A percentile compares a stretch with the other conserved stretches of the same genome.
Conservation (phyloP, 179 eudicot genomes). For the Spinacia oleracea region DNA sequence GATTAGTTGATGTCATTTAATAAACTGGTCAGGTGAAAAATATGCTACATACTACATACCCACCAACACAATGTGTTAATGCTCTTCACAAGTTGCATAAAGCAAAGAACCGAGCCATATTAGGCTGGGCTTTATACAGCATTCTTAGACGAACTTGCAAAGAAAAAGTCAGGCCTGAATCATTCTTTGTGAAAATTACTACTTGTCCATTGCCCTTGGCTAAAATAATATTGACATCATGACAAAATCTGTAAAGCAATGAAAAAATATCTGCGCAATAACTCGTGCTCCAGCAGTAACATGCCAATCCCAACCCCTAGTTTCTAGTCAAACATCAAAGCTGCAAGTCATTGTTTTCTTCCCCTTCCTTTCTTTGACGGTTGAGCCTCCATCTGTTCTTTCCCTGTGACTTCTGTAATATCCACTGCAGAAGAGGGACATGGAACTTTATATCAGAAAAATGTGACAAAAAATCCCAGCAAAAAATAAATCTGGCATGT, state of each 20-base stretch:
- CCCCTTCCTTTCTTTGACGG: conserved; percentile 89
- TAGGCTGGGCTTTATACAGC: not conserved
- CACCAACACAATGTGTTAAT: not conserved
- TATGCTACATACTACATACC: not conserved
- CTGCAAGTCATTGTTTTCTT: conserved; percentile 67
- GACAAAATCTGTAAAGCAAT: conserved; percentile 11
- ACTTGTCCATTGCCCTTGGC: not conserved
- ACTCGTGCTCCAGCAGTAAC: conserved; percentile 2
- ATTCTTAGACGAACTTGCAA: not conserved
- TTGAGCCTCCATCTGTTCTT: conserved; percentile 77
- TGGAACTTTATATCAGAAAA: conserved; percentile 5
- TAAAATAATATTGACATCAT: conserved; percentile 12
- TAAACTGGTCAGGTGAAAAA: not conserved
- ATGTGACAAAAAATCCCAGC: not conserved
- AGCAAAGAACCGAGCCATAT: not conserved
- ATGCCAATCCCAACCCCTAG: conserved; percentile 14
- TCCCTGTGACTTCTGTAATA: conserved; percentile 79
- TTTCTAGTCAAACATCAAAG: conserved; percentile 28
- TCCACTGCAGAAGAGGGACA: conserved; percentile 51
- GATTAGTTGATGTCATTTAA: not conserved
- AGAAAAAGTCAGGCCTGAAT: not conserved
- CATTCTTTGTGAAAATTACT: not conserved
- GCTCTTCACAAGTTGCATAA: not conserved
- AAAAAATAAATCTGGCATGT: not conserved
- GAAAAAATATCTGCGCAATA: conserved; percentile 8